A percentile compares a stretch with the other conserved stretches of the same genome.
These are phyloP conservation scores for Metschnikowia kunwiensis DNA, from an alignment of 805 yeast species.

Conservation along the genomic window DNA sequence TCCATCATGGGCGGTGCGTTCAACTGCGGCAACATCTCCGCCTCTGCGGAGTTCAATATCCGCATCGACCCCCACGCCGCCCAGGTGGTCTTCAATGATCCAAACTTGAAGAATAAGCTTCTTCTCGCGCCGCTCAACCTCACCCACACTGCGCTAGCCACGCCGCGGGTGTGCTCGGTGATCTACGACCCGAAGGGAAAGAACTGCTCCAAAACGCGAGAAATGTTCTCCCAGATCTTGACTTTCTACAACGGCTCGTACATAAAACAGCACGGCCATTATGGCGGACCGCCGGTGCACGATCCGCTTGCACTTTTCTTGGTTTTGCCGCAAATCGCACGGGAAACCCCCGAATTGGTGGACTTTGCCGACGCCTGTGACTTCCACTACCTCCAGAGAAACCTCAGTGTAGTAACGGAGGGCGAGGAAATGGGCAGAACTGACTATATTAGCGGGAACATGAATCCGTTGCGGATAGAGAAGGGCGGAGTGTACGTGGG, in stretches of 20 bases:
- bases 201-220: slow-evolving; percentile 9
- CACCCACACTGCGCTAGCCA: slow-evolving; percentile 63
- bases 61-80: slow-evolving; percentile 79
- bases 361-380: slow-evolving; percentile 19
- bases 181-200: slow-evolving; percentile 18
- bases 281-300: slow-evolving; percentile 19
- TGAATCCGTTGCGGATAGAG: slow-evolving; percentile 17
- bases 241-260: slow-evolving; percentile 13
- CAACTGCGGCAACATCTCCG: slow-evolving; percentile 48
- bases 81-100: slow-evolving; percentile 47
- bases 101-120: slow-evolving; percentile 44
- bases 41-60: slow-evolving; percentile 71
- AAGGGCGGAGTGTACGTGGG: slow-evolving; percentile 17
- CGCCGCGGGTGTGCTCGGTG: slow-evolving; percentile 19
- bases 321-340: slow-evolving; percentile 14
- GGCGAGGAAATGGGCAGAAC: slow-evolving; percentile 36
- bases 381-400: slow-evolving; percentile 26
- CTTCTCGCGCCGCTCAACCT: slow-evolving; percentile 64
- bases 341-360: slow-evolving; percentile 7
- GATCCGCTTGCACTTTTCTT: slow-evolving; percentile 19
- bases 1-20: slow-evolving; percentile 78
- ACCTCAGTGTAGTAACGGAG: slow-evolving; percentile 23
- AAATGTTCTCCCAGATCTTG: slow-evolving; percentile 12
- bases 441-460: slow-evolving; percentile 9
- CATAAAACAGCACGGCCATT: slow-evolving; percentile 7